Percentiles rank a stretch among this genome's conserved stretches.
Evolutionary conservation across 2,329 filamentous ascomycete genomes (phyloP).

Genomic region (Hypocreales sp.): DNA sequence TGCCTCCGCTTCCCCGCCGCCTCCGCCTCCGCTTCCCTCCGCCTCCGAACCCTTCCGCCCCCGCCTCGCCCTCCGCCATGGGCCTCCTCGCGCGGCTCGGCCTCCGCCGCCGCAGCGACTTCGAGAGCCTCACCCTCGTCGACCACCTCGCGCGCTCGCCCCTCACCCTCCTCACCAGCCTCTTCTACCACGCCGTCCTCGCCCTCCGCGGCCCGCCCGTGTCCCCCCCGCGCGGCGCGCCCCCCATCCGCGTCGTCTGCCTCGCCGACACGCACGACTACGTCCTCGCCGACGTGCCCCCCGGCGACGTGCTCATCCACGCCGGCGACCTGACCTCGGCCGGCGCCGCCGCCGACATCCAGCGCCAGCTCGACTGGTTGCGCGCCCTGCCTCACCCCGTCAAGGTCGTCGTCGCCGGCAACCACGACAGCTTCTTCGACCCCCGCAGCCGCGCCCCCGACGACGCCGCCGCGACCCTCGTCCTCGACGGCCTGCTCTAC

Average conservation of each 20-base stretch:
- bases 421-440: constrained; percentile 83
- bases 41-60: background rate
- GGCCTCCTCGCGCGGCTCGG: constrained; percentile 27
- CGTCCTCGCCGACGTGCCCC: constrained; percentile 44
- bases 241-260: constrained; percentile 62
- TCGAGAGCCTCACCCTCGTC: constrained; percentile 36
- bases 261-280: constrained; percentile 78
- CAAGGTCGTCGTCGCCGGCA: constrained; percentile 74
- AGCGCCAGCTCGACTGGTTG: constrained; percentile 76
- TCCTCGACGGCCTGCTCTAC: constrained; percentile 55
- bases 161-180: constrained; percentile 44
- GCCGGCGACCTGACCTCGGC: constrained; percentile 70
- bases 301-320: constrained; percentile 77
- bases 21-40: no score
- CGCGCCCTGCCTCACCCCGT: constrained; percentile 55
- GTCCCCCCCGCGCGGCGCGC: constrained; percentile 34
- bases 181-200: constrained; percentile 49
- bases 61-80: constrained; percentile 15
- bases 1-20: no score
- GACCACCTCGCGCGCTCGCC: constrained; percentile 55
- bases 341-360: constrained; percentile 59
- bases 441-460: constrained; percentile 39
- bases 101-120: constrained; percentile 29
- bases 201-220: constrained; percentile 52
- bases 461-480: constrained; percentile 34